Evolutionary conservation across 495 filamentous ascomycete species (phyloP), one percentile per base, ranked within the genome.

Genomic region (Penicillium tannophilum): DNA sequence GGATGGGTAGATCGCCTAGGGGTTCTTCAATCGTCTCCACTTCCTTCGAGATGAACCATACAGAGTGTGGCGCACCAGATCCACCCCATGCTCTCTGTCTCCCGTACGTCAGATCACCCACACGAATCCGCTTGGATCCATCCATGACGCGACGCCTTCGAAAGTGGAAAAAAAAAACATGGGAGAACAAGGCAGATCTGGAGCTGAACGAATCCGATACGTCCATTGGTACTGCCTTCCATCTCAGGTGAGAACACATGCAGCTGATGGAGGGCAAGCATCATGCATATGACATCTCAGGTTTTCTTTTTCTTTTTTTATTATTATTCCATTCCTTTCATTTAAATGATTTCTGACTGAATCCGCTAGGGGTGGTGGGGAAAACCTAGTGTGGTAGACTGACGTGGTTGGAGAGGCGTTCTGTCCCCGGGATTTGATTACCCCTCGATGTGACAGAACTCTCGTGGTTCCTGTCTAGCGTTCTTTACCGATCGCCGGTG

Each of bases 1-100:
- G 63, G 66, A 62, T 66, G 35, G 43, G 52, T 47, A 42, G 60
- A 69, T 69, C 63, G 48, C 51, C 59, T 55, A 60, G 55, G 58
- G 61, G 59, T 69, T 69, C 66, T 62, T 66, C 61, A 64, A 63
- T 55, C 26, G 23, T 49, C 64, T 61, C 64, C 61, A 67, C 67
- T 69, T 69, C 36, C 66, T 63, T 68, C 63, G 60, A 68, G 63
- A 63, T 59, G 62, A 60, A 58, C 55, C 43, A 59, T 41, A 36
- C 49, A 49, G 33, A 41, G 47, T 59, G 60, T 59, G 56, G 56
- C 61, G 55, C 46, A 30, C 46, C 24, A 56, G 56, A 59, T 63
- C 52, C 61, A 59, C 52, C 23, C 60, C 44, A 28, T 44, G 54
- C 49, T 62, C 57, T 43, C 35, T 19, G 14, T 41, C 26, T 52